Base-by-base conservation (phyloP, 2,329 filamentous ascomycete species). In the Colletotrichum chlorophyti region DNA sequence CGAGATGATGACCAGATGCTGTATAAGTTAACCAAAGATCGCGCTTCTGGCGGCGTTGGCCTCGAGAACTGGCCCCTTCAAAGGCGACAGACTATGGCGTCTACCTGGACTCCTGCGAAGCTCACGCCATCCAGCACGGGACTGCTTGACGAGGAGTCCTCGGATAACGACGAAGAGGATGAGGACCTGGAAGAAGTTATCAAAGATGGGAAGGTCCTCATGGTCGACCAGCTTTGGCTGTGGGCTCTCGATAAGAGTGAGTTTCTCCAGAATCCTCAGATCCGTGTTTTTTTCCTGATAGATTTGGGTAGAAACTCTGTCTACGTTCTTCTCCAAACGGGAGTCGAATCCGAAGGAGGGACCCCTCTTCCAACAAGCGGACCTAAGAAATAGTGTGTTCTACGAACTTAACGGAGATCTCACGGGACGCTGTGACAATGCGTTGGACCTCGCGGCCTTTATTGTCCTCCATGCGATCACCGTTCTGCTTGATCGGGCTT, bases 1-100 rank as follows among this genome's bases (percentile, higher is more conserved):
- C 74, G 86, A 15, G 86, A 89, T 37, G 84, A 86, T 38, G 86
- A 89, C 37, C 86, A 89, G 67, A 88, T 89, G 82, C 70, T 89
- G 6, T 89, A 88, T 69, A 89, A 89, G 63, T 72, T 88, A 2
- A 86, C 84, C 2, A 86, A 84, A 63, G 74, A 82, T 53, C 70
- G 78, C 3, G 54, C 64, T 2, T 65, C 65, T 11, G 15, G 29
- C 19, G 10, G 46, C 52, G 17, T 55, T 58, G n/a, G 51, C 45
- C 31, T 65, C 52, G 54, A 66, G 32, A 8, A 68, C 48, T 31
- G 58, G 45, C 37, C 45, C 1, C 37, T 53, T 2, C 50, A 42
- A 2, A 41, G 58, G 15, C 42, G 57, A 34, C 62, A 60, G 29
- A 65, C 65, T 11, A 24, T 47, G 2, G 59, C 46, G 0, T 62